Evolutionary conservation across 148 eudicot genomes (phyloP).

Genomic region (Heliamphora exappendiculata): DNA sequence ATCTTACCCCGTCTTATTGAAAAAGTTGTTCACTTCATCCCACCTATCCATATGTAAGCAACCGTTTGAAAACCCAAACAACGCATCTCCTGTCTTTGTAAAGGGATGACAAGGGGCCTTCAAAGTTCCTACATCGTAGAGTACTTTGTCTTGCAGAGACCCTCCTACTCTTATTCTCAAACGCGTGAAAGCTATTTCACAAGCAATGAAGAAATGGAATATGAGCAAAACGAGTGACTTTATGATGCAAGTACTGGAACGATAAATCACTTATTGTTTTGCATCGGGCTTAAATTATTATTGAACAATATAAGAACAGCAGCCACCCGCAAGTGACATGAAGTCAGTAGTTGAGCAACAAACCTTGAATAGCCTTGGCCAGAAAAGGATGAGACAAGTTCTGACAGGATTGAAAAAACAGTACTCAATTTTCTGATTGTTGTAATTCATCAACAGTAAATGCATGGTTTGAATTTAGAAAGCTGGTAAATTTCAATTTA

Average conservation of each 20-base stretch:
- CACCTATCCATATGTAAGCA: conserved; percentile 72
- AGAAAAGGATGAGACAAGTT: conserved; percentile 68
- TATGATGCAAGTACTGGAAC: neutral
- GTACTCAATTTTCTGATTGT: neutral
- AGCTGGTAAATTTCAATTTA: neutral
- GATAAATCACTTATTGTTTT: neutral
- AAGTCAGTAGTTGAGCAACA: neutral
- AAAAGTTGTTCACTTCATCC: conserved; percentile 70
- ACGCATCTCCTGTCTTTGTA: conserved; percentile 34
- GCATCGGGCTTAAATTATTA: neutral
- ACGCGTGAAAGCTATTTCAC: conserved; percentile 52
- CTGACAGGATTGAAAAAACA: conserved; percentile 33
- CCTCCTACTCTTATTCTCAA: conserved; percentile 91
- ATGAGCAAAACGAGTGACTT: neutral
- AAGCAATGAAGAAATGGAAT: conserved; percentile 11
- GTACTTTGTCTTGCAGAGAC: conserved; percentile 84
- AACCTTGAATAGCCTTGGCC: conserved; percentile 70
- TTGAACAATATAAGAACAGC: neutral
- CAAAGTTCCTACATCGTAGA: conserved; percentile 56
- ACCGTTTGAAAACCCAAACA: conserved; percentile 82
- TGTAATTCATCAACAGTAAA: neutral
- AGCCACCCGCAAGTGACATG: neutral
- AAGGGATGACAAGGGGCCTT: conserved; percentile 55
- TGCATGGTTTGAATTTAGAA: neutral
- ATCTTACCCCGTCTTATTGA: conserved; percentile 62